Base-by-base conservation (phyloP, 1,284 basidiomycete species). In the Puccinia triticina region DNA sequence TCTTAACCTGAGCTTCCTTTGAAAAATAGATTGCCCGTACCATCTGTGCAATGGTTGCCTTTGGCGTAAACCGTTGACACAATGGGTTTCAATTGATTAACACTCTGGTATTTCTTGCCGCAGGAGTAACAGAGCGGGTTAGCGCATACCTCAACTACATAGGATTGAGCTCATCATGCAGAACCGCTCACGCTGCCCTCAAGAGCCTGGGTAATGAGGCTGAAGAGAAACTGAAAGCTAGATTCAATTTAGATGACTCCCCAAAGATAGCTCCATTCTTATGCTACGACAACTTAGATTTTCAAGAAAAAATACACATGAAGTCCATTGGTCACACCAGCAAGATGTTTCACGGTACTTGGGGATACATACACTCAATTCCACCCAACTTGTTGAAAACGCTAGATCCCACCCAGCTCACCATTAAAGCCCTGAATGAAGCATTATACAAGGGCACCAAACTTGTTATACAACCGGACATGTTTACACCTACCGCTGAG, bases 251-350 rank as follows among this genome's bases (percentile, higher is more conserved):
- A 8, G 61, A 64, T 3, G 32, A 64, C 7, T 5, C 29, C 12
- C 21, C 12, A 16, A 18, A 3, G 14, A 5, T 64, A 7, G 14
- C 34, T 2, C 61, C 61, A 14, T 5, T 64, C 12, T 7, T 64
- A 7, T 71, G 40, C 40, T 37, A 23, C 48, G 67, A 71, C 67
- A 71, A 71, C 46, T 29, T 71, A n/a, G 67, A 71, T 16, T 71
- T 71, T 43, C 40, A 43, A 26, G 10, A 71, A 18, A 71, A 71
- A n/a, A n/a, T 71, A 1, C 67, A 71, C 67, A 71, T 46, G 67
- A 10, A 46, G 8, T 43, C 40, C 1, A 14, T 71, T 11, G 67
- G 67, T 23, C 67, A 71, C 48, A 1, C 26, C 2, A 71, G 67
- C 23, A 10, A 8, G 18, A 71, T 64, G 61, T 64, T 64, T 64